Base-by-base conservation (phyloP, 306 rosid genomes). In the Quercus dentata region DNA sequence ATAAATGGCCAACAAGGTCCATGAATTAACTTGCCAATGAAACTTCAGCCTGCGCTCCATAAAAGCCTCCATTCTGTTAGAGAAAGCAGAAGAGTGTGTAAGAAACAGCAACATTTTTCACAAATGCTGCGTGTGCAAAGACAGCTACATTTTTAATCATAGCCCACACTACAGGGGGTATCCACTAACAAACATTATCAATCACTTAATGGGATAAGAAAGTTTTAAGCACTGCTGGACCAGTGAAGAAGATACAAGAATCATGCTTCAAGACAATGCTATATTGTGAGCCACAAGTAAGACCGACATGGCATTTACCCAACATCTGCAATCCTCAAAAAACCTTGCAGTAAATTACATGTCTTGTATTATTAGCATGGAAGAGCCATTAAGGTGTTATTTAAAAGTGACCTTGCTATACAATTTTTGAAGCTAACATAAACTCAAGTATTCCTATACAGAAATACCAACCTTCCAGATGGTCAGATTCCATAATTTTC, bases 21-120 rank as follows among this genome's bases (percentile, higher is more conserved):
- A 51, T 4, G 28, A 11, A 21, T 62, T 21, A 35, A 27, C 70
- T 74, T 23, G 27, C 28, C 56, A 35, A 23, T 57, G 30, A 73
- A 54, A 9, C 20, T 33, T 14, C 35, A 23, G 68, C 72, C 38
- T 70, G 72, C 55, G 6, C 49, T 52, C 27, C 35, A 51, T 56
- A 25, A 28, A 73, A 19, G 75, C 79, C 27, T 51, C 23, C 49
- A 21, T 12, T 64, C 78, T 58, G 84, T 79, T 74, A 86, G 79
- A 55, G 72, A 56, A 80, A 63, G 56, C 78, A 70, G 71, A 44
- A 73, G 71, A 58, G 65, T 33, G 81, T 79, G 21, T 67, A 35
- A 35, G 72, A 33, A 19, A 1, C 18, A 13, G 27, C 13, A 61
- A 68, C 52, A 68, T 68, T 68, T 68, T 68, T 68, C n/a, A 19